Conservation (phyloP, 441 rosid species). For the Flueggea neowawraea region DNA sequence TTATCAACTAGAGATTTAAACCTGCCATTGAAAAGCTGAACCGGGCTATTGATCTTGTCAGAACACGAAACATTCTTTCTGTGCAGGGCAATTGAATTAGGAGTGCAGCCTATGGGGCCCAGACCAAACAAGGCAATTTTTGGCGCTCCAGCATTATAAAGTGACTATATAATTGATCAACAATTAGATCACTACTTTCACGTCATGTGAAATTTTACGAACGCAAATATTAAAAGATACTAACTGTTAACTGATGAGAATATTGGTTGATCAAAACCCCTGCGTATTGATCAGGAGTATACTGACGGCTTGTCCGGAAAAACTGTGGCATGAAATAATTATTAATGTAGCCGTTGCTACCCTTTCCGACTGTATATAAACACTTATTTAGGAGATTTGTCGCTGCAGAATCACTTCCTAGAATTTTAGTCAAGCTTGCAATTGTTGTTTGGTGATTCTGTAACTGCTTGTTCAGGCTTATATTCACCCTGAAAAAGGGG, state of each 20-base stretch:
- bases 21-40: slow-evolving; percentile 32
- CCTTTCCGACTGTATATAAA: slow-evolving; percentile 37
- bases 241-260: slow-evolving; percentile 29
- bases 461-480: slow-evolving; percentile 43
- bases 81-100: slow-evolving; percentile 21
- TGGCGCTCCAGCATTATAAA: slow-evolving; percentile 50
- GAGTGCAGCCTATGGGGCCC: slow-evolving; percentile 53
- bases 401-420: slow-evolving; percentile 30
- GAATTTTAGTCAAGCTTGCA: slow-evolving; percentile 16
- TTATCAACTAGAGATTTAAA: slow-evolving; percentile 35
- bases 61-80: slow-evolving; percentile 28
- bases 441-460: slow-evolving; percentile 32
- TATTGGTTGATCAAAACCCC: slow-evolving; percentile 36
- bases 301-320: slow-evolving; percentile 13
- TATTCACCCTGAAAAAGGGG: slow-evolving; percentile 34
- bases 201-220: no score
- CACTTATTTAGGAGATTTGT: slow-evolving; percentile 36
- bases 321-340: slow-evolving; percentile 10
- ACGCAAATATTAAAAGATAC: slow-evolving; percentile 5
- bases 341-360: slow-evolving; percentile 26
- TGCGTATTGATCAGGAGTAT: slow-evolving; percentile 35
- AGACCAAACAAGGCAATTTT: slow-evolving; percentile 41
- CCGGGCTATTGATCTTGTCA: slow-evolving; percentile 36
- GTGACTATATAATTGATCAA: slow-evolving; percentile 18
- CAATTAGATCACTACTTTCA: no score